A percentile compares a stretch with the other conserved stretches of the same genome.
Evolutionary conservation across 768 basidiomycete genomes (phyloP).

Genomic region (Kwoniella europaea): DNA sequence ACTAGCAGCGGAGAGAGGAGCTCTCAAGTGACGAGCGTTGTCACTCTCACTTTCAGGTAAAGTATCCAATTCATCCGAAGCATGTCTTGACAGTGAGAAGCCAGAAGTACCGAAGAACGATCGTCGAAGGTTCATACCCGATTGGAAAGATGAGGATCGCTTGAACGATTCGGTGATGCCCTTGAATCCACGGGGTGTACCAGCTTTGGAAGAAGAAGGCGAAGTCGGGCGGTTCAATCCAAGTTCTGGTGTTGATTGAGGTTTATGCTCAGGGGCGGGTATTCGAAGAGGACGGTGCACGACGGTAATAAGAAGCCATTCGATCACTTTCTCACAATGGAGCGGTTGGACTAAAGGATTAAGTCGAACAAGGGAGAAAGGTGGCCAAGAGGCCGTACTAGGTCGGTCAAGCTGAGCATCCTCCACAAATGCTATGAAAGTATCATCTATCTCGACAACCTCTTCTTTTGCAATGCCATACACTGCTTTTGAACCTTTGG

Average conservation of each 20-base stretch:
- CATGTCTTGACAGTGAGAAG: slow-evolving; percentile 28
- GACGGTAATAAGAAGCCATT: slow-evolving; percentile 40
- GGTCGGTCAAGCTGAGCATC: slow-evolving; percentile 37
- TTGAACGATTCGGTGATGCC: slow-evolving; percentile 22
- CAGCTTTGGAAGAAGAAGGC: slow-evolving; percentile 18
- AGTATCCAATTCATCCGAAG: slow-evolving; percentile 2
- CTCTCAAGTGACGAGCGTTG: not conserved
- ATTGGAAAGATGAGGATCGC: slow-evolving; percentile 28
- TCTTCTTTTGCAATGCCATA: slow-evolving; percentile 20
- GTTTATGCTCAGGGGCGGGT: not conserved
- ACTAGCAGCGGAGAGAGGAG: slow-evolving; percentile 14
- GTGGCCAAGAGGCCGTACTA: slow-evolving; percentile 26
- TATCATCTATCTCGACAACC: slow-evolving; percentile 37
- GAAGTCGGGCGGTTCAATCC: slow-evolving; percentile 20
- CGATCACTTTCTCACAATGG: slow-evolving; percentile 10
- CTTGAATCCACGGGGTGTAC: slow-evolving; percentile 22
- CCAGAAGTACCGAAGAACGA: slow-evolving; percentile 29
- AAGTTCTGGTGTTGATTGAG: not conserved
- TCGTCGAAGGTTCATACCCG: slow-evolving; percentile 14
- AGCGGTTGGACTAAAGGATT: not conserved
- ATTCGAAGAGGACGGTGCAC: slow-evolving; percentile 14
- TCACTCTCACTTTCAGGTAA: slow-evolving; percentile 7
- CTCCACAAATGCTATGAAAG: slow-evolving; percentile 37
- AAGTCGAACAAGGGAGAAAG: slow-evolving; percentile 34
- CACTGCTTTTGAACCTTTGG: not conserved